These are phyloP conservation scores for Corymbia citriodora DNA, from an alignment of 441 rosid genomes.

Conservation along the genomic window DNA sequence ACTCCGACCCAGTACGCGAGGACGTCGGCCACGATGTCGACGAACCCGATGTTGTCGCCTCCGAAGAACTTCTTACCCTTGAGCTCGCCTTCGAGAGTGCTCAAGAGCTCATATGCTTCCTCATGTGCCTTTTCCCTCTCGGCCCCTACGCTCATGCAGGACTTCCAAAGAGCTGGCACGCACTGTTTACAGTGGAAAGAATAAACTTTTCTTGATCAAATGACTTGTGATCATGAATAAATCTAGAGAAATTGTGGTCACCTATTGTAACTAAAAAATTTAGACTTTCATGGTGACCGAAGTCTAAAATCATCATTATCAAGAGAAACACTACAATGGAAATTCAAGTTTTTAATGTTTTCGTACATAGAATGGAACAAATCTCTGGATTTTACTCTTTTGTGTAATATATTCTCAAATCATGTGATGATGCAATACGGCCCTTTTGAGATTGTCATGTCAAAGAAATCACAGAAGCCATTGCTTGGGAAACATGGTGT, in stretches of 20 bases:
- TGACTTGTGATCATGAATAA: not conserved
- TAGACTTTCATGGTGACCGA: not conserved
- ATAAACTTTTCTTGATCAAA: not conserved
- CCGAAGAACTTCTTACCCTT: slow-evolving; percentile 32
- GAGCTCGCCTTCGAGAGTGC: slow-evolving; percentile 44
- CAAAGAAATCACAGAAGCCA: not conserved
- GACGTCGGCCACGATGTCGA: slow-evolving; percentile 26
- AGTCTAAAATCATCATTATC: not conserved
- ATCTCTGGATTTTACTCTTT: not conserved
- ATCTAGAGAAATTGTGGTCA: not conserved
- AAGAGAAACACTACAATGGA: not conserved
- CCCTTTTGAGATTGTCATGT: not conserved
- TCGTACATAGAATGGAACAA: not conserved
- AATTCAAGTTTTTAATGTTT: not conserved
- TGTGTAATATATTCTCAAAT: not conserved
- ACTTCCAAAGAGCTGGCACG: slow-evolving; percentile 13
- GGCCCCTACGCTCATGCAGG: slow-evolving; percentile 14
- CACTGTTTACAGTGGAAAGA: slow-evolving; percentile 2
- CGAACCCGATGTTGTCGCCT: slow-evolving; percentile 31
- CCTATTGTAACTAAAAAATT: not conserved
- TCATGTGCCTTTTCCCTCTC: slow-evolving; percentile 27
- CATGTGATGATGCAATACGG: not conserved
- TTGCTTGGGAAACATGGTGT: not conserved
- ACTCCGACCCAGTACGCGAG: slow-evolving; percentile 21
- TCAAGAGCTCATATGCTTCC: slow-evolving; percentile 37